These are phyloP conservation scores for Endogone sp. DNA, from an alignment of 192 early-diverging fungal genomes.

Conservation along the genomic window DNA sequence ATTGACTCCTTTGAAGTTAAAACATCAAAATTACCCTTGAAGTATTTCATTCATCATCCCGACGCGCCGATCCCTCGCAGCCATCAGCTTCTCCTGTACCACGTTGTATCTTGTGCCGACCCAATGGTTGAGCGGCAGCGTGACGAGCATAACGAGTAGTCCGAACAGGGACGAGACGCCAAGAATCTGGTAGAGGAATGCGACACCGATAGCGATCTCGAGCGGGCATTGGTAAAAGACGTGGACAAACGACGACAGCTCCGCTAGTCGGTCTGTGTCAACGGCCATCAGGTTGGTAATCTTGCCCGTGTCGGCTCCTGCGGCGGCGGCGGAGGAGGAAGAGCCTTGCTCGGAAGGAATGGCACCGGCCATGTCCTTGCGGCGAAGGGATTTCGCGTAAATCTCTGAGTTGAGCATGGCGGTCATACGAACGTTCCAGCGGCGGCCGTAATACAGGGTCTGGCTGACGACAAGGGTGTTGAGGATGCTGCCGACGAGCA, in stretches of 20 bases:
- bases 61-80: conserved; percentile 73
- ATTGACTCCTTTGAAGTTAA: too few relatives aligned
- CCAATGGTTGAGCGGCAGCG: conserved; percentile 58
- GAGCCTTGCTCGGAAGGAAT: conserved; percentile 10
- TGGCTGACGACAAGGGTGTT: conserved; percentile 41
- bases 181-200: conserved; percentile 70
- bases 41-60: conserved; percentile 74
- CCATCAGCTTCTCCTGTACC: conserved; percentile 51
- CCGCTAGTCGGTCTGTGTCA: conserved; percentile 61
- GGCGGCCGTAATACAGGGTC: conserved; percentile 44
- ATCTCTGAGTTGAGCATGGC: conserved; percentile 53
- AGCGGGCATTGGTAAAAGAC: conserved; percentile 65
- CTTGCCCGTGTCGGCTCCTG: conserved; percentile 46
- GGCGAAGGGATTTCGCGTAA: conserved; percentile 45
- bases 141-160: conserved; percentile 62
- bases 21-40: too few relatives aligned
- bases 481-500: conserved; percentile 35
- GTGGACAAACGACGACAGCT: conserved; percentile 55
- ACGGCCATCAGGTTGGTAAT: conserved; percentile 73
- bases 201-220: conserved; percentile 60
- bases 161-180: conserved; percentile 79
- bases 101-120: conserved; percentile 48
- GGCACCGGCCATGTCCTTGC: conserved; percentile 43
- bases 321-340: conserved; percentile 12
- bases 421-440: conserved; percentile 45